phyloP scores from a whole-genome alignment of 345 rosid genomes.

The Diplotaxis tenuifolia region DNA sequence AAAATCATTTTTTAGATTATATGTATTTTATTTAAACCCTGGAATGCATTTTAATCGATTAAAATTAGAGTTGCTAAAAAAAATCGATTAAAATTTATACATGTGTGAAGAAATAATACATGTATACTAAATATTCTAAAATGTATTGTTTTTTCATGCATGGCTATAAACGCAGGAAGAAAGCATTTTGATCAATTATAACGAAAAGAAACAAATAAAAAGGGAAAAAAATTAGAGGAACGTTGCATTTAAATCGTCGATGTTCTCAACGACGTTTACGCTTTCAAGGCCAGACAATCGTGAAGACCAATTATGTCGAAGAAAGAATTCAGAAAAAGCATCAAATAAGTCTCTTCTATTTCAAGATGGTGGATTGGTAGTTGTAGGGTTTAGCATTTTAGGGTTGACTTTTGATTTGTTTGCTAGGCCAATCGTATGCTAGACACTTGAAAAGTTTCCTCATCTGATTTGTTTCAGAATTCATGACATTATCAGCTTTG shows the following conservation, averaged over 20 bases:
- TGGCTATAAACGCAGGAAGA: no score
- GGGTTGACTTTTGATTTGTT: constrained; percentile 24
- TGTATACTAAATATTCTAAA: no score
- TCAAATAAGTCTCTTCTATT: constrained; percentile 19
- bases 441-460: background rate
- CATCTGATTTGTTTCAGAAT: background rate
- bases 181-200: background rate
- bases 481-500: background rate
- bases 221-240: background rate
- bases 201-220: background rate
- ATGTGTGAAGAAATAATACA: no score
- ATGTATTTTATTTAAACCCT: background rate
- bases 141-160: no score
- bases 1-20: background rate
- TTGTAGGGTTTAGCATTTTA: constrained; percentile 4
- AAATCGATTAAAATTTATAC: no score
- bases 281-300: background rate
- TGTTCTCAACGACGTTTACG: constrained; percentile 14
- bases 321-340: constrained; percentile 26
- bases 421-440: background rate
- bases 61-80: no score
- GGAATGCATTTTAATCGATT: no score
- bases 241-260: constrained; percentile 6
- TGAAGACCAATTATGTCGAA: background rate
- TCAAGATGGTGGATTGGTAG: constrained; percentile 1